These are phyloP conservation scores for Ilyonectria sp. DNA, from an alignment of 2,329 filamentous ascomycete genomes.

Conservation along the genomic window DNA sequence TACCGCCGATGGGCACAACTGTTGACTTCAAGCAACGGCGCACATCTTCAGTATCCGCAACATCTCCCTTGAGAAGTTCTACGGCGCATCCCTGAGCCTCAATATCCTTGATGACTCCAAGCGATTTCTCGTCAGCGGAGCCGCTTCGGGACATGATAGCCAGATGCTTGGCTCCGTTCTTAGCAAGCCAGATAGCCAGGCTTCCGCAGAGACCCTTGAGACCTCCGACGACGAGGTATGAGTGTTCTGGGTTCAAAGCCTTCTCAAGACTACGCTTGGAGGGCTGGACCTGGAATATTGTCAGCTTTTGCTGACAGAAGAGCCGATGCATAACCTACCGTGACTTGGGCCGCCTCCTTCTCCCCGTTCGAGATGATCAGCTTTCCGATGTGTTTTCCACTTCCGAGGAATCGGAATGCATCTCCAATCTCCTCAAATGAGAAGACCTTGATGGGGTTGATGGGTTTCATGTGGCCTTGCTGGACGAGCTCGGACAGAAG, in stretches of 20 bases:
- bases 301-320: background rate
- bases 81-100: constrained; percentile 8
- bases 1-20: background rate
- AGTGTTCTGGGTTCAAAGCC: constrained; percentile 11
- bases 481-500: constrained; percentile 38
- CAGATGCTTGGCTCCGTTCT: constrained; percentile 53
- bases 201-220: constrained; percentile 54
- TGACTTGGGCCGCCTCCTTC: constrained; percentile 11
- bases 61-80: constrained; percentile 16
- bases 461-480: constrained; percentile 38
- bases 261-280: constrained; percentile 9
- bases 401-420: constrained; percentile 58
- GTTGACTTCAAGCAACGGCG: constrained; percentile 9
- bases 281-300: background rate
- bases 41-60: constrained; percentile 7
- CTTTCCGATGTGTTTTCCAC: constrained; percentile 59
- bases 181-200: constrained; percentile 52
- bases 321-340: background rate
- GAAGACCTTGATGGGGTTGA: constrained; percentile 44
- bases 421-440: constrained; percentile 48
- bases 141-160: constrained; percentile 50
- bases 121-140: constrained; percentile 47
- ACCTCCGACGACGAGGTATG: constrained; percentile 57
- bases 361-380: constrained; percentile 35
- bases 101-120: constrained; percentile 7